Evolutionary conservation across 2,329 filamentous ascomycete species (phyloP), one percentile per base, ranked within the genome.

Genomic region (Cladophialophora psammophila): DNA sequence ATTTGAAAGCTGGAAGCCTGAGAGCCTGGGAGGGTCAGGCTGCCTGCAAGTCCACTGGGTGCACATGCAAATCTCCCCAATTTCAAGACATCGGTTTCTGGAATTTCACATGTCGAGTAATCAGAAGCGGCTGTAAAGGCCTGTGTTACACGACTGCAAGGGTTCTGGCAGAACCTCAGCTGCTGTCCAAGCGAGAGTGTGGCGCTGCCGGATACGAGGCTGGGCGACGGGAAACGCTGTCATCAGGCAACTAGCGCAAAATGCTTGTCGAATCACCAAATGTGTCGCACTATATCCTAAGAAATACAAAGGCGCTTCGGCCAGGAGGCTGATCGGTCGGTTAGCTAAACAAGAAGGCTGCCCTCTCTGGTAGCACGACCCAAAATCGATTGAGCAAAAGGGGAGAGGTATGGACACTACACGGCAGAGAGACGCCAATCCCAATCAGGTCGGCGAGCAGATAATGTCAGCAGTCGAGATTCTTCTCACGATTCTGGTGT

Each of bases 81-180:
- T 3, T 12, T 10, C 18, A 50, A 31, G 45, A 18, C 45, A 12
- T 26, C 20, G 9, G 18, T 35, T 20, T 34, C 32, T 38, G 10
- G 34, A 40, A 20, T 65, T 60, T 60, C 63, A 65, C 63, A 65
- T 65, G 63, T 60, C 62, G 15, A 31, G 12, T 12, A n/a, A 1
- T 42, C 7, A 18, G 15, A n/a, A 15, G 32, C 5, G 13, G 26
- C 42, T 35, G 4, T 13, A 15, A 26, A 8, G n/a, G 7, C 32
- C 13, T 34, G 32, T 36, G 59, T 32, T 62, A 54, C 59, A 54
- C 59, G 31, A 15, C 31, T 20, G 31, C 32, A 12, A 42, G 38
- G n/a, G 56, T 20, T 45, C n/a, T 7, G 9, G 31, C 31, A 36
- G 57, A 50, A 15, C 9, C 26, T 60, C 57, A 60, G 57, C 57